phyloP scores from a whole-genome alignment of 2,329 filamentous ascomycete species.

The Xylariaceae sp. region DNA sequence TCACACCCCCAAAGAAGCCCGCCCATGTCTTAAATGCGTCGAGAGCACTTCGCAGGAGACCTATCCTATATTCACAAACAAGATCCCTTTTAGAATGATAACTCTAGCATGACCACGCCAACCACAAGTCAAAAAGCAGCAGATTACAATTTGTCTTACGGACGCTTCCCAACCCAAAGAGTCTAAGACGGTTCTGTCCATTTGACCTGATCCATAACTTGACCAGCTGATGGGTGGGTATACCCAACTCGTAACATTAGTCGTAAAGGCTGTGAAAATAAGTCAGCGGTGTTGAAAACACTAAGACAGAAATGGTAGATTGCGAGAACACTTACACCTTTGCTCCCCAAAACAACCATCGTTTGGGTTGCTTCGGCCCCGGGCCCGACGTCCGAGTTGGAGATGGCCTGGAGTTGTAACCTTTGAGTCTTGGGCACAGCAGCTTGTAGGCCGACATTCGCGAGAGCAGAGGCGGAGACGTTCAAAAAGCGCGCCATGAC shows the following conservation, averaged over 20 bases:
- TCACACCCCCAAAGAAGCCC: not conserved
- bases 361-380: constrained; percentile 83
- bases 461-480: constrained; percentile 59
- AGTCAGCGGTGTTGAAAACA: not conserved
- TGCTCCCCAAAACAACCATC: constrained; percentile 82
- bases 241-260: constrained; percentile 84
- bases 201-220: constrained; percentile 88
- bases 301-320: not conserved
- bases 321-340: constrained; percentile 68
- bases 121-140: too few relatives aligned
- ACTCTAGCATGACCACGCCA: too few relatives aligned
- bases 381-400: constrained; percentile 68
- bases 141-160: too few relatives aligned
- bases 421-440: constrained; percentile 97
- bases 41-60: not conserved
- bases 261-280: constrained; percentile 63
- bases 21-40: too few relatives aligned
- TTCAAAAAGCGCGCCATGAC: constrained; percentile 83
- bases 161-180: constrained; percentile 10
- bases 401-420: constrained; percentile 86
- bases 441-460: constrained; percentile 80
- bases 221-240: constrained; percentile 62
- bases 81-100: too few relatives aligned
- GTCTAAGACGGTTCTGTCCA: constrained; percentile 73
- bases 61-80: not conserved